A percentile compares a stretch with the other conserved stretches of the same genome.
Evolutionary conservation across 495 filamentous ascomycete genomes (phyloP).

Genomic region (Neurospora sp.): DNA sequence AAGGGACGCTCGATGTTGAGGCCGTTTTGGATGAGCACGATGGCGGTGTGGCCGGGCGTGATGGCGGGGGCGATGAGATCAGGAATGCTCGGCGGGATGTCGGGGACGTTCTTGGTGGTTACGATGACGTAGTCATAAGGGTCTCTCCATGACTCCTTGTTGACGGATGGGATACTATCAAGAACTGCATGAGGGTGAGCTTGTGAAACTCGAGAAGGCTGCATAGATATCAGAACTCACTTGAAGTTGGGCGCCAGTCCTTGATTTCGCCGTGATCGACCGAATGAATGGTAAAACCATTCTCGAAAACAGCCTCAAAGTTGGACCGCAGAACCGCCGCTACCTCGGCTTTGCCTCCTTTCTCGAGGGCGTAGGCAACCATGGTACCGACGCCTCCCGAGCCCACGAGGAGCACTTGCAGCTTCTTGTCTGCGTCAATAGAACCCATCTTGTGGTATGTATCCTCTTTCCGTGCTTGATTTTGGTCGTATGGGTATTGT

Average conservation of each 20-base stretch:
- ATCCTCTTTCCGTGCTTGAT: background rate
- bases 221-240: background rate
- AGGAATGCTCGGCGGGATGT: constrained; percentile 24
- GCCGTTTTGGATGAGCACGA: constrained; percentile 54
- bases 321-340: constrained; percentile 31
- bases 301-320: constrained; percentile 16
- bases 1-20: constrained; percentile 53
- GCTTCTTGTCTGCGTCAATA: constrained; percentile 2
- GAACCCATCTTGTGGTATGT: constrained; percentile 3
- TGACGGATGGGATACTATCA: constrained; percentile 31
- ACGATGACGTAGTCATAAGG: constrained; percentile 43
- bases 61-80: constrained; percentile 40
- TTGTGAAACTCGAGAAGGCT: background rate
- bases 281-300: constrained; percentile 23
- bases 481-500: background rate
- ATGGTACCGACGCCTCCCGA: constrained; percentile 31
- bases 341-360: constrained; percentile 16
- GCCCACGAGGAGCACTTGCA: constrained; percentile 28
- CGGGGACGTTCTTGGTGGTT: constrained; percentile 42
- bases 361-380: constrained; percentile 28
- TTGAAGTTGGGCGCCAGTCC: constrained; percentile 19
- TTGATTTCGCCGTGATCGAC: constrained; percentile 22
- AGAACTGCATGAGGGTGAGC: constrained; percentile 12
- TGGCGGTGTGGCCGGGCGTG: constrained; percentile 35
- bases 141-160: constrained; percentile 8